A percentile compares a stretch with the other conserved stretches of the same genome.
phyloP scores from a whole-genome alignment of 306 rosid genomes.

The Alnus rubra region DNA sequence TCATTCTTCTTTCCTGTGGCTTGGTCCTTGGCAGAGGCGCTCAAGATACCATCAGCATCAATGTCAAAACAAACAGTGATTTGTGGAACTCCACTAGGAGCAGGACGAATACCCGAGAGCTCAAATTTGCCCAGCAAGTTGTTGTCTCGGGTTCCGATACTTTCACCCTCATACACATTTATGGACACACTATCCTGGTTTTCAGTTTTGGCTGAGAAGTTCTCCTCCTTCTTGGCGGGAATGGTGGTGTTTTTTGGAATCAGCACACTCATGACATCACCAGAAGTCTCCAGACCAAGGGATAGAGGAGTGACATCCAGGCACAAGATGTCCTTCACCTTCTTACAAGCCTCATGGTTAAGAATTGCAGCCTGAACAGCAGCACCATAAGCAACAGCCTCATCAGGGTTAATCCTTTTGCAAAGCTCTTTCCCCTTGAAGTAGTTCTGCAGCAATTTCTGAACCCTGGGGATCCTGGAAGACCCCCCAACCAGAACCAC shows the following conservation, averaged over 20 bases:
- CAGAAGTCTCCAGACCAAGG: not conserved
- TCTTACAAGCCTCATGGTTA: conserved; percentile 24
- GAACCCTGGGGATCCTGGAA: conserved; percentile 41
- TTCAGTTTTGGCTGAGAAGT: conserved; percentile 39
- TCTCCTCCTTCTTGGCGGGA: not conserved
- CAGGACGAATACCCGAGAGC: conserved; percentile 44
- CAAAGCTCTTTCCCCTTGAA: conserved; percentile 43
- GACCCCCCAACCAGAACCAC: conserved; percentile 48
- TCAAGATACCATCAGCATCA: conserved; percentile 51
- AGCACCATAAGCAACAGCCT: conserved; percentile 44
- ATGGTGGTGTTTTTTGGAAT: conserved; percentile 7
- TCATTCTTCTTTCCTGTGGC: conserved; percentile 45
- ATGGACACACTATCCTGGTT: conserved; percentile 46
- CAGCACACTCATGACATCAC: not conserved
- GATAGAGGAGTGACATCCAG: not conserved
- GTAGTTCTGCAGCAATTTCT: conserved; percentile 36
- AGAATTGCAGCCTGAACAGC: conserved; percentile 46
- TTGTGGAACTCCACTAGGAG: conserved; percentile 51
- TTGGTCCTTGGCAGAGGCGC: conserved; percentile 52
- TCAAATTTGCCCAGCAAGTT: conserved; percentile 47
- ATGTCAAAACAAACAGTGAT: conserved; percentile 43
- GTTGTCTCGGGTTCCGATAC: conserved; percentile 36
- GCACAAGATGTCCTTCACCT: not conserved
- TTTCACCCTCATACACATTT: not conserved
- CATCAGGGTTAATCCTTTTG: conserved; percentile 46